Evolutionary conservation across 345 rosid genomes (phyloP), one percentile per base, ranked within the genome.

Genomic region (Gossypium thurberi): DNA sequence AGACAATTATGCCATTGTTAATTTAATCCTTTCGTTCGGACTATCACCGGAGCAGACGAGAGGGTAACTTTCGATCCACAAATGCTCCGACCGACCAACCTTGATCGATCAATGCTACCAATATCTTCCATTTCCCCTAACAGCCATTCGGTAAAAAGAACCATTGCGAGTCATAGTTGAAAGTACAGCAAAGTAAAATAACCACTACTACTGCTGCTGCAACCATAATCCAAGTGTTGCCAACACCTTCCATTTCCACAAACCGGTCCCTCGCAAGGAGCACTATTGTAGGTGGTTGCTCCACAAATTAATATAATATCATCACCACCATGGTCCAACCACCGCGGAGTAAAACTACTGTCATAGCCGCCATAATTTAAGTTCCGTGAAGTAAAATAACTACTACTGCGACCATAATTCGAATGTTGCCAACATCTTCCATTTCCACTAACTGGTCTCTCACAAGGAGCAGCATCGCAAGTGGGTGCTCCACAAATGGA

Each of bases 361-460:
- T 0, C 40, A 33, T 1, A 33, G 40, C 40, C 7, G 88, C 79
- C 25, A 20, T 66, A 8, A 28, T 28, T 28, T 25, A 18, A 62
- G 61, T 1, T 56, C 44, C 0, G 42, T 47, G 33, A 5, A 10
- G 11, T 65, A 69, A 65, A 69, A 55, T 4, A 20, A 10, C 28
- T 55, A 17, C 10, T 10, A 25, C 26, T 21, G 61, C 33, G 0
- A 26, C 66, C 20, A 63, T 62, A 42, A 25, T 33, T 23, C 25
- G 25, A 65, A 70, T 88, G 95, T 75, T 90, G 95, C 92, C 89
- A 84, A 76, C 95, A 86, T 26, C 78, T 79, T 77, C 78, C 76
- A 52, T 84, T 82, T 73, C 88, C 88, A 66, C 23, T 64, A 44
- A 72, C 75, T 8, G 79, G 69, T 71, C 86, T 84, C 78, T 75